phyloP scores from a whole-genome alignment of 2,329 filamentous ascomycete genomes.

The Sordariomycetes sp. region DNA sequence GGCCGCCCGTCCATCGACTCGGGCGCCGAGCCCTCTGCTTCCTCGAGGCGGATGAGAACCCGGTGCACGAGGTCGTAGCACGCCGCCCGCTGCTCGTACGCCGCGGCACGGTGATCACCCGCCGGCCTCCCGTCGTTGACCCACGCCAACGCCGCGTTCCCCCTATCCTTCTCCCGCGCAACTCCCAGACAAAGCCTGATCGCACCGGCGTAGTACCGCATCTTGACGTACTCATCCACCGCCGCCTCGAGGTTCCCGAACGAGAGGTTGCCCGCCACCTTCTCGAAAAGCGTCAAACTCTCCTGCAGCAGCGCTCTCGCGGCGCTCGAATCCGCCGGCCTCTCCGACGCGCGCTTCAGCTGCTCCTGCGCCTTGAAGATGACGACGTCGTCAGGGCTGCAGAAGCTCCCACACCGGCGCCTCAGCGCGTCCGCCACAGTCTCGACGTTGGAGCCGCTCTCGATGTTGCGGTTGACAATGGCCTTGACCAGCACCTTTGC shows the following conservation, averaged over 20 bases:
- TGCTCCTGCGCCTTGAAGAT: slow-evolving; percentile 98
- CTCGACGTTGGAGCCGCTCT: slow-evolving; percentile 92
- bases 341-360: slow-evolving; percentile 75
- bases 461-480: slow-evolving; percentile 95
- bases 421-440: slow-evolving; percentile 91
- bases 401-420: slow-evolving; percentile 90
- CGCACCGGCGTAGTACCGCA: slow-evolving; percentile 88
- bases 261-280: slow-evolving; percentile 73
- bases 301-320: slow-evolving; percentile 75
- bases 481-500: slow-evolving; percentile 93
- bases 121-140: slow-evolving; percentile 69
- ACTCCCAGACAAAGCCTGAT: slow-evolving; percentile 78
- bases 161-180: slow-evolving; percentile 73
- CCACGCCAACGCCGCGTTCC: slow-evolving; percentile 75
- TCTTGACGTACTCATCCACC: slow-evolving; percentile 62
- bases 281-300: slow-evolving; percentile 75
- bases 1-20: slow-evolving; percentile 66
- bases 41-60: slow-evolving; percentile 68
- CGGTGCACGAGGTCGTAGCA: slow-evolving; percentile 83
- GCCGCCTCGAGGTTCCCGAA: slow-evolving; percentile 69
- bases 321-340: slow-evolving; percentile 59
- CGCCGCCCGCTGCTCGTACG: slow-evolving; percentile 57
- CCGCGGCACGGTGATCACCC: slow-evolving; percentile 53
- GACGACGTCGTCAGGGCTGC: slow-evolving; percentile 90
- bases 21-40: slow-evolving; percentile 52